Percentiles rank a stretch among this genome's conserved stretches.
Evolutionary conservation across 2,329 filamentous ascomycete species (phyloP).

Genomic region (Pseudocercospora musae): DNA sequence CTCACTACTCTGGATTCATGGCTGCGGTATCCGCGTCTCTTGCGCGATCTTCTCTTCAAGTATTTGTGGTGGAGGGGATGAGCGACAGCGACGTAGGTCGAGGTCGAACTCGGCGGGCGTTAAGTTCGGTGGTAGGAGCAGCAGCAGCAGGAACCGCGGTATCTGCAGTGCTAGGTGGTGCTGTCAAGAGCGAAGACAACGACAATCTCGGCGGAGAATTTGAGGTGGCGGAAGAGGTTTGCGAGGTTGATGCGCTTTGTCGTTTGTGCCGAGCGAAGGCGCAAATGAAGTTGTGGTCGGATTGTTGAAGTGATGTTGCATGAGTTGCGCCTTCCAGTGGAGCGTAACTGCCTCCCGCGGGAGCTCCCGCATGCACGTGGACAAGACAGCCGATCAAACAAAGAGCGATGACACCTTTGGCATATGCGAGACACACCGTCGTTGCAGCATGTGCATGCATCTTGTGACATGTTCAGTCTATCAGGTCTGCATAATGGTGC

Average conservation of each 20-base stretch:
- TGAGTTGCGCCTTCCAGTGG: constrained; percentile 1
- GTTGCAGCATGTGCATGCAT: not conserved
- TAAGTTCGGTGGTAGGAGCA: not conserved
- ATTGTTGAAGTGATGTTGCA: not conserved
- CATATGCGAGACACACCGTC: not conserved
- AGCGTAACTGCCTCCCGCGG: constrained; percentile 3
- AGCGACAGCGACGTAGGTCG: not conserved
- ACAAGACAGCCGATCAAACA: not conserved
- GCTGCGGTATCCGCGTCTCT: constrained; percentile 12
- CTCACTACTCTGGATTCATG: constrained; percentile 94
- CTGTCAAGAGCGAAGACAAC: constrained; percentile 4
- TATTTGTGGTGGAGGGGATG: not conserved
- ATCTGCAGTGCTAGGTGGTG: not conserved
- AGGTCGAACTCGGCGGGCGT: not conserved
- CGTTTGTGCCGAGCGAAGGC: not conserved
- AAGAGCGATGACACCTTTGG: not conserved
- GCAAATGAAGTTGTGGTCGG: not conserved
- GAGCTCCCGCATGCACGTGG: not conserved
- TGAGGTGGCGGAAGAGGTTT: not conserved
- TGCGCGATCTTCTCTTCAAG: constrained; percentile 6
- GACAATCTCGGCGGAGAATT: not conserved
- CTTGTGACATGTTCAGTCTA: not conserved
- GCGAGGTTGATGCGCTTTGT: not conserved
- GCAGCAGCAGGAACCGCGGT: constrained; percentile 5
- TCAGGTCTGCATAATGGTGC: not conserved